Percentiles rank a stretch among this genome's conserved stretches.
These are phyloP conservation scores for Phytophthora pini DNA, from an alignment of 352 stramenopile genomes.

Conservation along the genomic window DNA sequence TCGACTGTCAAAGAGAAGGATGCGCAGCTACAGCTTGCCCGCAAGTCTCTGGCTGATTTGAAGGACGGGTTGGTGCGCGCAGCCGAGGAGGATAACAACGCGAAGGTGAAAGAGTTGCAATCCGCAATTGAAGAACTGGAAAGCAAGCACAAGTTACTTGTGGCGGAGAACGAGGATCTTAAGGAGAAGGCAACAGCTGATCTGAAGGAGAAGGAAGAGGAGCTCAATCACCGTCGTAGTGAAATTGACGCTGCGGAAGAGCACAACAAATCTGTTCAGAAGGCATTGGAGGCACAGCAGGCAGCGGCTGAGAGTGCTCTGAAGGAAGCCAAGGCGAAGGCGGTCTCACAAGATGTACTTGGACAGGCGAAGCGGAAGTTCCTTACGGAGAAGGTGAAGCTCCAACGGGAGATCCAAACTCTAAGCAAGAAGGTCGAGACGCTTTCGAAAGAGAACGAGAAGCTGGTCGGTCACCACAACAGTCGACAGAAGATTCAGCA, in stretches of 20 bases:
- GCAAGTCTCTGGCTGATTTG: conserved; percentile 21
- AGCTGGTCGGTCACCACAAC: conserved; percentile 82
- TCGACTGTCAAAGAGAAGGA: conserved; percentile 34
- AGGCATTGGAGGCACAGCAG: conserved; percentile 37
- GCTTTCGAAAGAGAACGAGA: conserved; percentile 67
- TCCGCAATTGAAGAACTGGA: conserved; percentile 26
- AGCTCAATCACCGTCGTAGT: conserved; percentile 20
- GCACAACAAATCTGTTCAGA: conserved; percentile 25
- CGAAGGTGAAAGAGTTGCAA: conserved; percentile 35
- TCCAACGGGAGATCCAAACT: conserved; percentile 45
- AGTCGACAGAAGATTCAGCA: conserved; percentile 86
- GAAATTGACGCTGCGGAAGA: conserved; percentile 35
- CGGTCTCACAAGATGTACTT: conserved; percentile 32
- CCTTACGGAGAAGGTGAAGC: conserved; percentile 60
- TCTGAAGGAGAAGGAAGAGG: conserved; percentile 34
- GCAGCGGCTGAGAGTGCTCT: conserved; percentile 27
- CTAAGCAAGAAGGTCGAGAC: conserved; percentile 54
- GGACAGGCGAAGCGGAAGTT: conserved; percentile 50
- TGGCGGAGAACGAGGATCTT: conserved; percentile 32
- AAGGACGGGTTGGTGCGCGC: conserved; percentile 17
- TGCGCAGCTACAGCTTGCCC: conserved; percentile 23
- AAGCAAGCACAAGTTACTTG: conserved; percentile 29
- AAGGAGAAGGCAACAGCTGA: conserved; percentile 30
- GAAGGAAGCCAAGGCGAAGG: conserved; percentile 40
- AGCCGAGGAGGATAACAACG: conserved; percentile 15